These are phyloP conservation scores for Starmerella sp. DNA, from an alignment of 805 yeast species.

Conservation along the genomic window DNA sequence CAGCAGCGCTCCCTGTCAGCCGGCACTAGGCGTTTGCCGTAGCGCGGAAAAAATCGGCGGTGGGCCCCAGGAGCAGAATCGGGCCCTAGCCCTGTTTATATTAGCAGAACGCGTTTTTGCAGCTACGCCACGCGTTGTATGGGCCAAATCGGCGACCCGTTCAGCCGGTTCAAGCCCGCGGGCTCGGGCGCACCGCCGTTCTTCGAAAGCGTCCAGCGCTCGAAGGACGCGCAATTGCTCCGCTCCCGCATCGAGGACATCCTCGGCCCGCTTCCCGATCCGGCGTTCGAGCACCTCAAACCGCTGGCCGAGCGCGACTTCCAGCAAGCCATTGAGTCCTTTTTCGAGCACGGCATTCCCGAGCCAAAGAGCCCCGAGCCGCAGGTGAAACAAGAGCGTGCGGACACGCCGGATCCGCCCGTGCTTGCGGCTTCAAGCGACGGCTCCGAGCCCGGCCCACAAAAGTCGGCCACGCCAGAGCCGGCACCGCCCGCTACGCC, in stretches of 20 bases:
- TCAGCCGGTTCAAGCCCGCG: slow-evolving; percentile 10
- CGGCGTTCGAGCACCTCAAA: slow-evolving; percentile 15
- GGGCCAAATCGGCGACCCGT: slow-evolving; percentile 4
- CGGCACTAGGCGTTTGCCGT: too few species aligned
- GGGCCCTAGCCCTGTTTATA: background rate
- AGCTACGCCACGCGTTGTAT: slow-evolving; percentile 5
- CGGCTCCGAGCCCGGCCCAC: too few species aligned
- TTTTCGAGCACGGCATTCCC: slow-evolving; percentile 18
- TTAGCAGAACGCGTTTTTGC: background rate
- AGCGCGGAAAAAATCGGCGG: background rate
- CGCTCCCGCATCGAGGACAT: slow-evolving; percentile 22
- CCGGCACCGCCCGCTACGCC: too few species aligned
- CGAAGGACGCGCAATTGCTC: slow-evolving; percentile 2
- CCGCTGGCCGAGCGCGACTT: slow-evolving; percentile 22
- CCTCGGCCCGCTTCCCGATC: slow-evolving; percentile 22
- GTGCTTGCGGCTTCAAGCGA: too few species aligned
- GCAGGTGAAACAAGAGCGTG: background rate
- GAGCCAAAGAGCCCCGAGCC: background rate
- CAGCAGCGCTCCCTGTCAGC: too few species aligned
- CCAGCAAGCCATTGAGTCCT: slow-evolving; percentile 25
- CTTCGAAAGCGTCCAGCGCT: slow-evolving; percentile 6
- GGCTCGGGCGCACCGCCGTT: slow-evolving; percentile 6
- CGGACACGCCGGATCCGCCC: background rate
- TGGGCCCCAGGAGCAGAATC: background rate
- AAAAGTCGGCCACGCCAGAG: too few species aligned